These are phyloP conservation scores for Eucalyptus tenuipes DNA, from an alignment of 345 rosid genomes.

Conservation along the genomic window DNA sequence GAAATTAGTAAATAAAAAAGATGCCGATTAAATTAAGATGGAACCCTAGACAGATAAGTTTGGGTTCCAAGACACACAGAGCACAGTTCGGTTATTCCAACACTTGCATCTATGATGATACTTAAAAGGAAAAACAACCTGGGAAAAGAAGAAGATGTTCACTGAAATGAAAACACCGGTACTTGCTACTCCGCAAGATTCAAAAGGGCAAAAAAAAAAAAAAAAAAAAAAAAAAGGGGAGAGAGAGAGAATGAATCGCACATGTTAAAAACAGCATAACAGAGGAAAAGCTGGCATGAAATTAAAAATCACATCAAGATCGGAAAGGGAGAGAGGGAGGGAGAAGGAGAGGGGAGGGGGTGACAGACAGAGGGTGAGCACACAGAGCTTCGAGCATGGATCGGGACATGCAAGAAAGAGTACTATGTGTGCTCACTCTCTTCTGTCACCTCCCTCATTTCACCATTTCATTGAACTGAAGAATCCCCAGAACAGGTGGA, in stretches of 20 bases:
- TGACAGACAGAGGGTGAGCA: conserved; percentile 24
- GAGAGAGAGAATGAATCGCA: not conserved
- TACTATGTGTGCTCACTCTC: conserved; percentile 29
- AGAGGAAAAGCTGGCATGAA: not conserved
- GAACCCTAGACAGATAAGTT: not conserved
- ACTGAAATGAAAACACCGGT: not conserved
- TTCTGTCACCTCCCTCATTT: conserved; percentile 16
- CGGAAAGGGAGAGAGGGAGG: not conserved
- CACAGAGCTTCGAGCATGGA: conserved; percentile 22
- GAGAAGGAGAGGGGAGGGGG: conserved; percentile 1
- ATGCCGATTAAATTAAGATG: not conserved
- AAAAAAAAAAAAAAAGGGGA: not conserved
- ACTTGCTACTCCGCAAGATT: not conserved
- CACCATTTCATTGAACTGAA: not conserved
- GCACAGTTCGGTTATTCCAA: not conserved
- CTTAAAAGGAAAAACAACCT: not conserved
- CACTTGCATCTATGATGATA: not conserved
- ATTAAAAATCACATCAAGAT: not conserved
- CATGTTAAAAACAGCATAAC: not conserved
- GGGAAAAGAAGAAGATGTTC: not conserved
- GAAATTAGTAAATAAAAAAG: not conserved
- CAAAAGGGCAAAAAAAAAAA: not conserved
- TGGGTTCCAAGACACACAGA: not conserved
- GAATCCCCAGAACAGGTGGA: not conserved
- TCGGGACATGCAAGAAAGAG: not conserved